Conservation (phyloP, 1,284 basidiomycete genomes). For the Naganishia sp. region DNA sequence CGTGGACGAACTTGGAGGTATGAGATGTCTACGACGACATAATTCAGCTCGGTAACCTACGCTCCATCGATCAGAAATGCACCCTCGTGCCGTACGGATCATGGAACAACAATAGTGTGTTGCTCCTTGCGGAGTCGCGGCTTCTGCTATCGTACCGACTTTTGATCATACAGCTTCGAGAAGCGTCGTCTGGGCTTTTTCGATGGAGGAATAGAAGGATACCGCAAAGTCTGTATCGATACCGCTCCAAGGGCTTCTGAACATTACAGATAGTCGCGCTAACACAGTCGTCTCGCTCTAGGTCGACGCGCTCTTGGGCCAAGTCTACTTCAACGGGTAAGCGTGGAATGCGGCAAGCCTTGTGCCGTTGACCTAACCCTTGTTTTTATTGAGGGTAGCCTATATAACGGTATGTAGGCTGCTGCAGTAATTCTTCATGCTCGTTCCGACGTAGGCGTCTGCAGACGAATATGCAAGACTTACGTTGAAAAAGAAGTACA, state of each 20-base stretch:
- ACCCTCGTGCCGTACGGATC: constrained; percentile 35
- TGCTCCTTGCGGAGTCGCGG: neutral
- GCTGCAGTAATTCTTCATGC: neutral
- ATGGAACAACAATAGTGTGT: constrained; percentile 52
- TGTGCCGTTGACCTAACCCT: neutral
- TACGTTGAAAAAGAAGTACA: constrained; percentile 33
- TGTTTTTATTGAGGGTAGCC: neutral
- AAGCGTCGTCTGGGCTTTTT: constrained; percentile 34
- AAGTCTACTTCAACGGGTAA: constrained; percentile 33
- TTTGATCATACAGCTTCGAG: constrained; percentile 25
- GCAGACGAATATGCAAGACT: constrained; percentile 3
- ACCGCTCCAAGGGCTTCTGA: no score
- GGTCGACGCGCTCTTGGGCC: constrained; percentile 32
- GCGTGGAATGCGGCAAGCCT: neutral
- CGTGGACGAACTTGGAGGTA: constrained; percentile 50
- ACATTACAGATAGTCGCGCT: neutral
- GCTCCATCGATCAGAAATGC: constrained; percentile 25
- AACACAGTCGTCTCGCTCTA: neutral
- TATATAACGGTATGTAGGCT: constrained; percentile 31
- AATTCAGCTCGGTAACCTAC: neutral
- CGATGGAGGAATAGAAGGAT: constrained; percentile 31
- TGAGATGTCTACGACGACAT: constrained; percentile 25
- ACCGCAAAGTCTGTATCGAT: constrained; percentile 28
- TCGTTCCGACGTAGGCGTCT: neutral
- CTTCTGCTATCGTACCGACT: neutral